These are phyloP conservation scores for Pythium phragmitis DNA, from an alignment of 352 stramenopile genomes.

Conservation along the genomic window DNA sequence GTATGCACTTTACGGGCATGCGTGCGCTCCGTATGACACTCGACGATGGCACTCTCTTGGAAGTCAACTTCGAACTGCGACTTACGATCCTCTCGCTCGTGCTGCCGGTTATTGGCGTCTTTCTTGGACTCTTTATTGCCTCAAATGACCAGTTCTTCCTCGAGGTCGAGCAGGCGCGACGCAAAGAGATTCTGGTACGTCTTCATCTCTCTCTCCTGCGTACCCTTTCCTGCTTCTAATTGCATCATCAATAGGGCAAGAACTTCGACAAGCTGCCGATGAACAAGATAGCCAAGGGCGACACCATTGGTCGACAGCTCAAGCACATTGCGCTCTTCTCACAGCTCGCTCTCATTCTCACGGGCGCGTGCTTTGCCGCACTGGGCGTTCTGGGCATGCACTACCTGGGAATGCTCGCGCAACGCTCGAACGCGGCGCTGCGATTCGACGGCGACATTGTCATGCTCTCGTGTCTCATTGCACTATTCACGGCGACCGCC, in stretches of 20 bases:
- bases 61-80: conserved; percentile 52
- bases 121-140: conserved; percentile 52
- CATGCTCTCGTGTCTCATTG: conserved; percentile 47
- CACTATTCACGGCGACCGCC: conserved; percentile 54
- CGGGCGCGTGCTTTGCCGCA: conserved; percentile 50
- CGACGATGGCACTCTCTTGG: conserved; percentile 39
- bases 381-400: conserved; percentile 71
- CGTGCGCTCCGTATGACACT: conserved; percentile 45
- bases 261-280: conserved; percentile 43
- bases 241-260: conserved; percentile 21
- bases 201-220: background rate
- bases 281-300: conserved; percentile 34
- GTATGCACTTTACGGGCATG: conserved; percentile 77
- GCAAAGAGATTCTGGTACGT: conserved; percentile 44
- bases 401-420: conserved; percentile 66
- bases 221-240: background rate
- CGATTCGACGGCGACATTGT: conserved; percentile 40
- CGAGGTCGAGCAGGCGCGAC: conserved; percentile 50
- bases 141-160: conserved; percentile 68
- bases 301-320: conserved; percentile 7
- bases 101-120: conserved; percentile 51
- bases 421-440: conserved; percentile 50
- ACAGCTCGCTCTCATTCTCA: conserved; percentile 42
- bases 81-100: conserved; percentile 60
- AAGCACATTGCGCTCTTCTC: conserved; percentile 17